Evolutionary conservation across 108 stramenopile genomes (phyloP), one percentile per base, ranked within the genome.

Genomic region (Skeletonema costatum): DNA sequence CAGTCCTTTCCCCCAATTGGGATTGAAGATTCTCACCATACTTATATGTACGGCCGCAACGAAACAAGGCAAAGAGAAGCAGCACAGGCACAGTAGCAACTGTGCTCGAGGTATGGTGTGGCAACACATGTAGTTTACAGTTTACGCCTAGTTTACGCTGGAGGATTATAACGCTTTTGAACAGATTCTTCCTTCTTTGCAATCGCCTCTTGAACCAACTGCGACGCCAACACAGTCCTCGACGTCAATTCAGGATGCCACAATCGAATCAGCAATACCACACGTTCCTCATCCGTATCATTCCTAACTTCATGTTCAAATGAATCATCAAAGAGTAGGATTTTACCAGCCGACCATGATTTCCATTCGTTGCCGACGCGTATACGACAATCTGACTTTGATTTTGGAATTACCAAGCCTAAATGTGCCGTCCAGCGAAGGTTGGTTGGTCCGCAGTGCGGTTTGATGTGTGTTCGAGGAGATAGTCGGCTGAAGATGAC

Each of bases 251-350:
- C n/a, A 59, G 94, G 92, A 80, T 95, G 91, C 91, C 90, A 93
- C 38, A 90, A 80, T 33, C 92, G 73, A 16, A 95, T 62, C 42
- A 95, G 69, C 32, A 95, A 72, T 12, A 93, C 90, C 5, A 77
- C 87, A 56, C 92, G 87, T 29, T 76, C 71, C 53, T 89, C 67
- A 58, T 70, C 66, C 2, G 87, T 84, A 70, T 89, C 84, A 73
- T 93, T 93, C 38, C 77, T 44, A 32, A 93, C 92, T 65, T 93
- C 92, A 75, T 95, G 94, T 66, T 95, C 90, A 75, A 81, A 92
- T 2, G 92, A 92, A 76, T 95, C 94, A 64, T 95, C 94, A 86
- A 95, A 93, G 3, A 95, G 70, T 25, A 95, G 29, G 13, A 90
- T 65, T 70, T 87, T 82, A n/a, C 94, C 94, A 11, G 70, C 71